Evolutionary conservation across 1,139 yeast genomes (phyloP).

Genomic region (Blastobotrys serpentis): DNA sequence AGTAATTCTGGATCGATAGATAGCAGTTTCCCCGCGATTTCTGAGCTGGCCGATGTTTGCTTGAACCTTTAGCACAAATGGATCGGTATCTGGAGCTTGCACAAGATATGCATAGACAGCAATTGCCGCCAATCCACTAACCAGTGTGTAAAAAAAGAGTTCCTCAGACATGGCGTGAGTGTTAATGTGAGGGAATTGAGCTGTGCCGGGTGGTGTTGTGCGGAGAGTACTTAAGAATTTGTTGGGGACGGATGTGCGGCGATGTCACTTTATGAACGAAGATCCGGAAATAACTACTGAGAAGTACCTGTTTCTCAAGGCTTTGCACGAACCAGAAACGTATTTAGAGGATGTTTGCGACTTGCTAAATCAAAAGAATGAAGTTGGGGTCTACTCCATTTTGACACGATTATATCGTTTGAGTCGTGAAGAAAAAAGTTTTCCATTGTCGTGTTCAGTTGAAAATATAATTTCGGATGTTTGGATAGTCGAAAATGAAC

Average conservation of each 20-base stretch:
- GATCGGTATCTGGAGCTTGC: constrained; percentile 50
- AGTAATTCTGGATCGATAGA: constrained; percentile 60
- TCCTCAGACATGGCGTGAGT: constrained; percentile 1
- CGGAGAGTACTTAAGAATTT: not conserved
- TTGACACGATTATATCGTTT: not conserved
- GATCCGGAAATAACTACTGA: not conserved
- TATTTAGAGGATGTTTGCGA: not conserved
- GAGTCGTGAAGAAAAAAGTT: not conserved
- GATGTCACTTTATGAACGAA: not conserved
- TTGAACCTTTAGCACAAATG: constrained; percentile 54
- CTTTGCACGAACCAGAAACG: not conserved
- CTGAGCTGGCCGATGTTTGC: constrained; percentile 55
- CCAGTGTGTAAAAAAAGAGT: constrained; percentile 1
- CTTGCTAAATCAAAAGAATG: not conserved
- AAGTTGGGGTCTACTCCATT: not conserved
- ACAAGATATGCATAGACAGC: constrained; percentile 31
- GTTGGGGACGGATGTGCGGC: constrained; percentile 8
- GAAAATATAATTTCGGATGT: not conserved
- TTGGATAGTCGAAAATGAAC: not conserved
- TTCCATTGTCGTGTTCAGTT: not conserved
- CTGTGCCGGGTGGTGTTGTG: not conserved
- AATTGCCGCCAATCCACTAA: constrained; percentile 9
- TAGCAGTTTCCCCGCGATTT: constrained; percentile 54
- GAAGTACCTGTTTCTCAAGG: not conserved
- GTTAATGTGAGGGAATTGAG: not conserved